A percentile compares a stretch with the other conserved stretches of the same genome.
phyloP scores from a whole-genome alignment of 148 eudicot species.

The Amaranthus hypochondriacus region DNA sequence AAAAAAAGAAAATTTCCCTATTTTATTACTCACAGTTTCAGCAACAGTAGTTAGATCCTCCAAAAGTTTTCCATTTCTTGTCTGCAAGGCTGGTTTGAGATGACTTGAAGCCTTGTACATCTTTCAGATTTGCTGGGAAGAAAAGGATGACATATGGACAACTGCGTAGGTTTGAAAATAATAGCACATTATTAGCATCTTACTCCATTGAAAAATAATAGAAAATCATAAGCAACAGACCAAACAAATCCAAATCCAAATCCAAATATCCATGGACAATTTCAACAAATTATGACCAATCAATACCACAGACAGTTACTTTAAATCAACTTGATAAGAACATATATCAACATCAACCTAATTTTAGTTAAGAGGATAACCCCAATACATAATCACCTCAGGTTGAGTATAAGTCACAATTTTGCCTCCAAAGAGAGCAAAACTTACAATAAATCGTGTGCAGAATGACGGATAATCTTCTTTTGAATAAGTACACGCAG shows the following conservation, averaged over 20 bases:
- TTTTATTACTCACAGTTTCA: too few relatives aligned
- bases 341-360: constrained; percentile 9
- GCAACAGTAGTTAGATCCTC: neutral
- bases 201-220: neutral
- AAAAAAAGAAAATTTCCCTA: too few relatives aligned
- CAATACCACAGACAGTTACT: neutral
- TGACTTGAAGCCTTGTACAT: constrained; percentile 17
- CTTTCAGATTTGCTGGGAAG: neutral
- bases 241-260: neutral
- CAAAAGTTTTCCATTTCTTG: neutral
- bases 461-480: neutral
- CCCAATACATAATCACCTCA: neutral
- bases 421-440: neutral
- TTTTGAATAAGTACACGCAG: neutral
- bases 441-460: neutral
- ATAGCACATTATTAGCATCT: constrained; percentile 7
- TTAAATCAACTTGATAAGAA: constrained; percentile 14
- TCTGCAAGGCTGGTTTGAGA: constrained; percentile 4
- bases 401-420: neutral
- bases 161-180: constrained; percentile 5
- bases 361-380: constrained; percentile 1
- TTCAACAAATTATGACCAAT: neutral
- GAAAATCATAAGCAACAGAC: neutral
- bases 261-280: neutral
- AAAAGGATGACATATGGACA: constrained; percentile 4